Percentiles rank a stretch among this genome's conserved stretches.
phyloP scores from a whole-genome alignment of 2,329 filamentous ascomycete species.

The Diaporthe ampelina region DNA sequence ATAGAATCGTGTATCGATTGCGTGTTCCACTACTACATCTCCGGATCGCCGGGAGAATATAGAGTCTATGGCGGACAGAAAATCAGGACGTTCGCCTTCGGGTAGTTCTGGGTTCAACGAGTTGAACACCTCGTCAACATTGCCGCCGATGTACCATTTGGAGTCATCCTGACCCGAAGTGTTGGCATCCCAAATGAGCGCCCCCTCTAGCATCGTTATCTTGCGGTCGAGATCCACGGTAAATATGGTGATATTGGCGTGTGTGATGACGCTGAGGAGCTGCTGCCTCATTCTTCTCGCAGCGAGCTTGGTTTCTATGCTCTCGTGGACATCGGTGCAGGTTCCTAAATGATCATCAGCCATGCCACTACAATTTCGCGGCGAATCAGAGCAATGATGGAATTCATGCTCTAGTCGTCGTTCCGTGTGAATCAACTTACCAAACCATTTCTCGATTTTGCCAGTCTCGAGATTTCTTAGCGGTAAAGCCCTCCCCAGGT shows the following conservation, averaged over 20 bases:
- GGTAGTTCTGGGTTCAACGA: slow-evolving; percentile 59
- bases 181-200: slow-evolving; percentile 65
- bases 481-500: slow-evolving; percentile 79
- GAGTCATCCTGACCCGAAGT: slow-evolving; percentile 49
- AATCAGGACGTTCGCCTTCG: slow-evolving; percentile 60
- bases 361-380: background rate
- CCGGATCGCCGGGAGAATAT: slow-evolving; percentile 73
- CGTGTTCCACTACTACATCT: slow-evolving; percentile 76
- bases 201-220: slow-evolving; percentile 79
- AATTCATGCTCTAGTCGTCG: background rate
- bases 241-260: slow-evolving; percentile 83
- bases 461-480: slow-evolving; percentile 75
- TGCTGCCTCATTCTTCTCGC: slow-evolving; percentile 78
- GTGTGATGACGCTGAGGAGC: slow-evolving; percentile 79
- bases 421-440: slow-evolving; percentile 51
- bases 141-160: slow-evolving; percentile 39
- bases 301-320: slow-evolving; percentile 76
- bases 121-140: slow-evolving; percentile 74
- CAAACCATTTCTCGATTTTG: slow-evolving; percentile 83
- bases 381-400: background rate
- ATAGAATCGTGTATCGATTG: slow-evolving; percentile 75
- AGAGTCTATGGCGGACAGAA: slow-evolving; percentile 71
- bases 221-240: slow-evolving; percentile 74
- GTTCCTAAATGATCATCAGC: slow-evolving; percentile 59
- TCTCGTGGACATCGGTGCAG: slow-evolving; percentile 84